Percentiles rank a stretch among this genome's conserved stretches.
Conservation (phyloP, 192 early-diverging fungal genomes). For the Linnemannia exigua region DNA sequence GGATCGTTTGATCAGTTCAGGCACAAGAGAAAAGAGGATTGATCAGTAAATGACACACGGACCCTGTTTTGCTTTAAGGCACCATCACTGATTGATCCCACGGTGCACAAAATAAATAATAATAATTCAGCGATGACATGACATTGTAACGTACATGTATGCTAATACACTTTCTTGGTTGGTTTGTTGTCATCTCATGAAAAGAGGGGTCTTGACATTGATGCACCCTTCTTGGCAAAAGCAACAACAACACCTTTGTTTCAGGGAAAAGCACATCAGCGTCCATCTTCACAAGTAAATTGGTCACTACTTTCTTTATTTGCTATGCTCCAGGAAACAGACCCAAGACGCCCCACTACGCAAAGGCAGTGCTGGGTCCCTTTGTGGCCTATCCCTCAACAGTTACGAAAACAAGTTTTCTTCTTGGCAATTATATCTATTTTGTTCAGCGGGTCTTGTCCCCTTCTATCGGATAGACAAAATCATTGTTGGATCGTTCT, state of each 20-base stretch:
- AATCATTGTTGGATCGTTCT: no score
- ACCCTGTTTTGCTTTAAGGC: neutral
- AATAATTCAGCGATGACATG: neutral
- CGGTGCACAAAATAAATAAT: neutral
- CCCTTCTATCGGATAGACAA: no score
- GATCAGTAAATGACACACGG: neutral
- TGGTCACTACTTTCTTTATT: neutral
- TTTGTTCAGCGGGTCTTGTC: no score
- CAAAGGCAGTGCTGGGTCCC: neutral
- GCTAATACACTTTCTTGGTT: neutral
- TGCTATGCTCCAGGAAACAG: neutral
- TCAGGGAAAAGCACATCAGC: neutral
- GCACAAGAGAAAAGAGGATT: neutral
- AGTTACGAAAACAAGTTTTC: no score
- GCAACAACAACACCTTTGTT: neutral
- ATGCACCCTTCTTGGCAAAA: neutral
- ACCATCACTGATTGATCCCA: neutral
- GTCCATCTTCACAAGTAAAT: slow-evolving; percentile 2
- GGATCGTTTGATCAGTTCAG: neutral
- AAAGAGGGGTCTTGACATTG: neutral
- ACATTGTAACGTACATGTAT: neutral
- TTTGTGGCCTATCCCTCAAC: neutral
- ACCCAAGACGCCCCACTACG: neutral
- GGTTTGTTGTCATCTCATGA: neutral
- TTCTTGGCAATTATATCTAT: no score